Conservation (phyloP, 768 basidiomycete species). For the Xerocomellus intermedius region DNA sequence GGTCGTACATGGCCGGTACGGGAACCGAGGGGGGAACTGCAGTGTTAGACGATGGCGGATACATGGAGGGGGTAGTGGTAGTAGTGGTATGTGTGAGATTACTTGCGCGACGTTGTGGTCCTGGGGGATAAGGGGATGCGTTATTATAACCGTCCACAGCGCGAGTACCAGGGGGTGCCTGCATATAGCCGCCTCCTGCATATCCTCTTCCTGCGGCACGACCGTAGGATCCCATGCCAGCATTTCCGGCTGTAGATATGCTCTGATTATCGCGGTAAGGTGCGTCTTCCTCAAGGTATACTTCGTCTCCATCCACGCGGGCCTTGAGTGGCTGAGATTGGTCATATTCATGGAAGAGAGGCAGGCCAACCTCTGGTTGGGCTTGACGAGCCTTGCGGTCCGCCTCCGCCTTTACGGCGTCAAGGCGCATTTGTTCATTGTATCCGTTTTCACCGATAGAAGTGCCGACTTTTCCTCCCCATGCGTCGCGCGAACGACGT, state of each 20-base stretch:
- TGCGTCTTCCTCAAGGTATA: slow-evolving; percentile 52
- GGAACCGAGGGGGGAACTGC: slow-evolving; percentile 15
- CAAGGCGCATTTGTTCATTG: slow-evolving; percentile 68
- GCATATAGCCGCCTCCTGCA: slow-evolving; percentile 60
- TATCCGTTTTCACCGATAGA: slow-evolving; percentile 35
- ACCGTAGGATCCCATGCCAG: slow-evolving; percentile 30
- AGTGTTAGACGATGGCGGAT: slow-evolving; percentile 32
- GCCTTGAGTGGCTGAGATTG: slow-evolving; percentile 61
- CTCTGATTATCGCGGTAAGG: slow-evolving; percentile 34
- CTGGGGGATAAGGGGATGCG: slow-evolving; percentile 44
- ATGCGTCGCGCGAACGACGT: slow-evolving; percentile 45
- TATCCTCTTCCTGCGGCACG: slow-evolving; percentile 35
- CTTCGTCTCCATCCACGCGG: slow-evolving; percentile 54
- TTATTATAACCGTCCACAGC: slow-evolving; percentile 77
- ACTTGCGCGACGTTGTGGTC: slow-evolving; percentile 41
- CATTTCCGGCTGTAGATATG: slow-evolving; percentile 21
- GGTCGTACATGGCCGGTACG: slow-evolving; percentile 17
- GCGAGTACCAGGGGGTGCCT: slow-evolving; percentile 60
- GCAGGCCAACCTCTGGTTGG: slow-evolving; percentile 62
- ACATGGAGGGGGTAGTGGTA: slow-evolving; percentile 38
- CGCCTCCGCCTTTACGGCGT: slow-evolving; percentile 83
- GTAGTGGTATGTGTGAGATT: slow-evolving; percentile 40
- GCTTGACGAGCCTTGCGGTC: slow-evolving; percentile 74
- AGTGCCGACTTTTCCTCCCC: slow-evolving; percentile 36
- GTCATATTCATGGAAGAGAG: slow-evolving; percentile 70